Evolutionary conservation across 192 early-diverging fungal genomes (phyloP).

Genomic region (Diversispora eburnea): DNA sequence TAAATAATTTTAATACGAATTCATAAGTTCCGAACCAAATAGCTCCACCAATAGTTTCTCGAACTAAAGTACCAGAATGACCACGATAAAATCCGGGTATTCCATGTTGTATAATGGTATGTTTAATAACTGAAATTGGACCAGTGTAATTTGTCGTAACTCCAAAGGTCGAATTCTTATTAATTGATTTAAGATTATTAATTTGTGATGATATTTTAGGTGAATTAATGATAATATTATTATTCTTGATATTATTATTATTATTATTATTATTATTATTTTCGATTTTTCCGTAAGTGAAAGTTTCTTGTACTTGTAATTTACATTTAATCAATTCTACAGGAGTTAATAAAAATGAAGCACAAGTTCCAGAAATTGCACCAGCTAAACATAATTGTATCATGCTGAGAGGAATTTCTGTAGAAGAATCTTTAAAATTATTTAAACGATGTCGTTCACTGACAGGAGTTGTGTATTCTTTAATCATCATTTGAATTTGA

Average conservation of each 20-base stretch:
- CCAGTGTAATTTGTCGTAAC: slow-evolving; percentile 37
- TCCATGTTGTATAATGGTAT: slow-evolving; percentile 54
- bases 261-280: not conserved
- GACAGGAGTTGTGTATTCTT: slow-evolving; percentile 39
- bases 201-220: not conserved
- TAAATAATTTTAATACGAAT: slow-evolving; percentile 55
- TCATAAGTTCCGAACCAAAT: slow-evolving; percentile 98
- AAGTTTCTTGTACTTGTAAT: slow-evolving; percentile 80
- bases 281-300: slow-evolving; percentile 25
- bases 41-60: slow-evolving; percentile 88
- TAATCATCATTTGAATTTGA: slow-evolving; percentile 73
- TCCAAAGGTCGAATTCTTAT: no score
- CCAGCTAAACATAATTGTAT: slow-evolving; percentile 77
- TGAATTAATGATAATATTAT: not conserved
- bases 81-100: slow-evolving; percentile 73
- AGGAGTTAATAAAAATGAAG: slow-evolving; percentile 88
- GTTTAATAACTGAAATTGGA: slow-evolving; percentile 52
- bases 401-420: slow-evolving; percentile 50
- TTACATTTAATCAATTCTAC: slow-evolving; percentile 96
- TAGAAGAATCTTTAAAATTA: slow-evolving; percentile 12
- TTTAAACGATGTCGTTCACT: slow-evolving; percentile 14
- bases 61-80: slow-evolving; percentile 77
- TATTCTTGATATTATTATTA: not conserved
- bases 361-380: slow-evolving; percentile 77
- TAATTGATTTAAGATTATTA: no score